Conservation (phyloP, 805 yeast species). For the Teunomyces lycoperdinae region DNA sequence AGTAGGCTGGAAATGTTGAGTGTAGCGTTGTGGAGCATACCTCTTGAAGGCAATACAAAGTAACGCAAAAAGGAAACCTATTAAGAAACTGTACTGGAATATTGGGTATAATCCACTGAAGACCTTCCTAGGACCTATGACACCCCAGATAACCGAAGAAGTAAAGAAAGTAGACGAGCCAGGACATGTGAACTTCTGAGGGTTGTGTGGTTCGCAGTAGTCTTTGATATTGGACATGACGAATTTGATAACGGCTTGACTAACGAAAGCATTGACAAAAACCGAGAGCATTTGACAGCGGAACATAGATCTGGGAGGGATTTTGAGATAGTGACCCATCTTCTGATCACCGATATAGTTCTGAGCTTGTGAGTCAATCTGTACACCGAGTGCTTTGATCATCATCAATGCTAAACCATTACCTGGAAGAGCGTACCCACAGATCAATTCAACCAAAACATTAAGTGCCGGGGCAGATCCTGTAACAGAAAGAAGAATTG, state of each 20-base stretch:
- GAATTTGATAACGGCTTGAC: conserved; percentile 29
- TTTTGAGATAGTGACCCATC: conserved; percentile 22
- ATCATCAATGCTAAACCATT: conserved; percentile 21
- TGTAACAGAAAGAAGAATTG: conserved; percentile 26
- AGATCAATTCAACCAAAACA: conserved; percentile 17
- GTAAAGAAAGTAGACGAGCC: conserved; percentile 37
- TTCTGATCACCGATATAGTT: conserved; percentile 36
- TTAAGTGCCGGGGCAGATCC: conserved; percentile 30
- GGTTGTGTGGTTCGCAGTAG: conserved; percentile 42
- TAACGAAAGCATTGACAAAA: conserved; percentile 21
- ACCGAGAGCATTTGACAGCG: conserved; percentile 26
- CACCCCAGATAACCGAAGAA: conserved; percentile 64
- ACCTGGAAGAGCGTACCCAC: conserved; percentile 27
- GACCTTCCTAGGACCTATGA: conserved; percentile 46
- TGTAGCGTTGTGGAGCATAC: conserved; percentile 11
- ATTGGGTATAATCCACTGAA: conserved; percentile 29
- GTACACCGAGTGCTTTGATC: conserved; percentile 22
- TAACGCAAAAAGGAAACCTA: conserved; percentile 27
- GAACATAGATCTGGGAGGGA: conserved; percentile 22
- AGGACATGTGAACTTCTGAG: conserved; percentile 42
- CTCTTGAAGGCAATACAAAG: conserved; percentile 14
- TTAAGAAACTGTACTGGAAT: conserved; percentile 30
- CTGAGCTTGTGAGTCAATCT: conserved; percentile 29
- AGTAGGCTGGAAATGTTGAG: conserved; percentile 31
- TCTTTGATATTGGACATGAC: conserved; percentile 27